A percentile compares a stretch with the other conserved stretches of the same genome.
Evolutionary conservation across 768 basidiomycete genomes (phyloP).

Genomic region (Lenzites betulinus): DNA sequence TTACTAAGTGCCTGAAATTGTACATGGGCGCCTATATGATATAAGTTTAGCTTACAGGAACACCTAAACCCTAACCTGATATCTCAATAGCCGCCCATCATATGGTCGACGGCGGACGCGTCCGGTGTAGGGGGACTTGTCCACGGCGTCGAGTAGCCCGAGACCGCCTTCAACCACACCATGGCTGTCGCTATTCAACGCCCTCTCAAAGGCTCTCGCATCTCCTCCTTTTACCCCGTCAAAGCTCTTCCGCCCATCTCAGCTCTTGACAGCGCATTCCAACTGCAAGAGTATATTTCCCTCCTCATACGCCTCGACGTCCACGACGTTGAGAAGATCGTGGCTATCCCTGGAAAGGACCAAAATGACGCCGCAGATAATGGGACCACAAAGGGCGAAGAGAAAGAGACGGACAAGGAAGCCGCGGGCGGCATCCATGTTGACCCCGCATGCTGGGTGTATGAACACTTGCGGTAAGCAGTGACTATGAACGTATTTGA

Average conservation of each 20-base stretch:
- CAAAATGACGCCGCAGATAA: constrained; percentile 30
- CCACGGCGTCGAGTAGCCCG: constrained; percentile 2
- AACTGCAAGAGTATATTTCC: constrained; percentile 93
- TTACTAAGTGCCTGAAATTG: too few relatives aligned
- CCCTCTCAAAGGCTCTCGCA: constrained; percentile 74
- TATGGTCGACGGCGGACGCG: not conserved
- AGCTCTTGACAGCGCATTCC: constrained; percentile 87
- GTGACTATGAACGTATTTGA: not conserved
- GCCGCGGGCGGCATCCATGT: constrained; percentile 56
- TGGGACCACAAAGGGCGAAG: constrained; percentile 16
- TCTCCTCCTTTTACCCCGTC: constrained; percentile 78
- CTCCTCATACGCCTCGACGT: constrained; percentile 83
- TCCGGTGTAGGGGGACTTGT: not conserved
- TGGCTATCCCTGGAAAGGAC: constrained; percentile 66
- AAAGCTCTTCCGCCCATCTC: constrained; percentile 70
- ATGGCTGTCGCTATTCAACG: constrained; percentile 48
- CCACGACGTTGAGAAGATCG: constrained; percentile 83
- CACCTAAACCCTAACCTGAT: not conserved
- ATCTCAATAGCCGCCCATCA: not conserved
- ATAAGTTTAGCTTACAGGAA: too few relatives aligned
- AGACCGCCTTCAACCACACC: not conserved
- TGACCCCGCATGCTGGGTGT: constrained; percentile 85
- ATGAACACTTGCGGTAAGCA: constrained; percentile 59
- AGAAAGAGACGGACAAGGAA: constrained; percentile 37
- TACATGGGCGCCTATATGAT: too few relatives aligned